A percentile compares a stretch with the other conserved stretches of the same genome.
Evolutionary conservation across 148 eudicot genomes (phyloP).

Genomic region (Selenicereus undatus): DNA sequence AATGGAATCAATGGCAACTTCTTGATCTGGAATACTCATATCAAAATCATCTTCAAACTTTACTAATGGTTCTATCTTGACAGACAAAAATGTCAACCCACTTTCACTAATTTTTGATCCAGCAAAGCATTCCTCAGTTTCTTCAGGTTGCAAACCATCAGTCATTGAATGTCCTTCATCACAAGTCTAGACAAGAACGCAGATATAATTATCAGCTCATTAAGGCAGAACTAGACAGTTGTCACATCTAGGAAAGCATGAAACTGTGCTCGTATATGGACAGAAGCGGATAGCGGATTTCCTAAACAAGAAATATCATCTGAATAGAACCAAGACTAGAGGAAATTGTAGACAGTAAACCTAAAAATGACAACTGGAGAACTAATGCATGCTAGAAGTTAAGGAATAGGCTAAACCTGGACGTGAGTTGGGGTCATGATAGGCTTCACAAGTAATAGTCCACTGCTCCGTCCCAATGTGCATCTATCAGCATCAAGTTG

Average conservation of each 20-base stretch:
- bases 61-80: slow-evolving; percentile 15
- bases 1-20: slow-evolving; percentile 13
- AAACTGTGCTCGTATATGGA: neutral
- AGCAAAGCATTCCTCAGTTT: slow-evolving; percentile 18
- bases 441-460: slow-evolving; percentile 17
- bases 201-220: slow-evolving; percentile 12
- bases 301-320: neutral
- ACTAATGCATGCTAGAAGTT: slow-evolving; percentile 12
- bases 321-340: neutral
- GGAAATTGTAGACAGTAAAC: neutral
- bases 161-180: slow-evolving; percentile 10
- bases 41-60: slow-evolving; percentile 19
- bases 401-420: slow-evolving; percentile 16
- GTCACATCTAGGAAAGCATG: neutral
- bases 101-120: slow-evolving; percentile 18
- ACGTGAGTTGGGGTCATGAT: slow-evolving; percentile 4
- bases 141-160: slow-evolving; percentile 15
- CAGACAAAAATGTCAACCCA: slow-evolving; percentile 12
- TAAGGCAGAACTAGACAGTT: neutral
- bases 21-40: slow-evolving; percentile 6
- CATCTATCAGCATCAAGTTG: slow-evolving; percentile 14
- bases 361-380: neutral
- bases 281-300: neutral
- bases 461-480: slow-evolving; percentile 17
- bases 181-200: slow-evolving; percentile 18